phyloP scores from a whole-genome alignment of 2,329 filamentous ascomycete genomes.

The Exophiala phaeomuriformis region DNA sequence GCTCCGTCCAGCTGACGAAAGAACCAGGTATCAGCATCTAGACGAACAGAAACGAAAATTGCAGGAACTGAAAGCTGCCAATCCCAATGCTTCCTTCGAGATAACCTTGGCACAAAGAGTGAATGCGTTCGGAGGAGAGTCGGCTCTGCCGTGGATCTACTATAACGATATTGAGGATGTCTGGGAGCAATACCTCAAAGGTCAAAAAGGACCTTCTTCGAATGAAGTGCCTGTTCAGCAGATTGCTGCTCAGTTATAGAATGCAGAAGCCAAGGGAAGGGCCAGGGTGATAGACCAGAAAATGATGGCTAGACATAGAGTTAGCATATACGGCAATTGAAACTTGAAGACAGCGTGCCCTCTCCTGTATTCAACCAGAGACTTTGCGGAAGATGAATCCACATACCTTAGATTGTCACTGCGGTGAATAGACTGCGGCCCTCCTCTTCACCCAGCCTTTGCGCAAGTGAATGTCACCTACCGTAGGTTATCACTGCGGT shows the following conservation, averaged over 20 bases:
- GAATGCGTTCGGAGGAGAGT: slow-evolving; percentile 30
- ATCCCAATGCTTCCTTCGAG: slow-evolving; percentile 29
- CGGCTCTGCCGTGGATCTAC: slow-evolving; percentile 37
- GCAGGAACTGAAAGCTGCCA: slow-evolving; percentile 18
- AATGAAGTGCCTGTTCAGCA: not conserved
- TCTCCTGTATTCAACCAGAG: too few relatives aligned
- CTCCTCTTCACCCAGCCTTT: too few relatives aligned
- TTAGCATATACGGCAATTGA: too few relatives aligned
- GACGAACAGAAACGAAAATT: slow-evolving; percentile 25
- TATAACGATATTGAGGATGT: slow-evolving; percentile 37
- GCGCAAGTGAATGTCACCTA: not conserved
- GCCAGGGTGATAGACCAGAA: too few relatives aligned
- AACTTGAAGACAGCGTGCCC: too few relatives aligned
- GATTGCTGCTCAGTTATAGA: not conserved
- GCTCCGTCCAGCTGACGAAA: not conserved
- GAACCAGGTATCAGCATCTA: slow-evolving; percentile 32
- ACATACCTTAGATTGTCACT: too few relatives aligned
- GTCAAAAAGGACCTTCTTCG: not conserved
- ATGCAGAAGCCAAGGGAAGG: not conserved
- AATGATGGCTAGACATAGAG: too few relatives aligned
- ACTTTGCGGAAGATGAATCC: too few relatives aligned
- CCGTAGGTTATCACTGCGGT: not conserved
- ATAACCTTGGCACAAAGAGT: slow-evolving; percentile 30
- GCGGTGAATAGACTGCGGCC: too few relatives aligned
- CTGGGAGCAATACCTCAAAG: slow-evolving; percentile 28